These are phyloP conservation scores for Oehlia diaphana DNA, from an alignment of 192 early-diverging fungal genomes.

Conservation along the genomic window DNA sequence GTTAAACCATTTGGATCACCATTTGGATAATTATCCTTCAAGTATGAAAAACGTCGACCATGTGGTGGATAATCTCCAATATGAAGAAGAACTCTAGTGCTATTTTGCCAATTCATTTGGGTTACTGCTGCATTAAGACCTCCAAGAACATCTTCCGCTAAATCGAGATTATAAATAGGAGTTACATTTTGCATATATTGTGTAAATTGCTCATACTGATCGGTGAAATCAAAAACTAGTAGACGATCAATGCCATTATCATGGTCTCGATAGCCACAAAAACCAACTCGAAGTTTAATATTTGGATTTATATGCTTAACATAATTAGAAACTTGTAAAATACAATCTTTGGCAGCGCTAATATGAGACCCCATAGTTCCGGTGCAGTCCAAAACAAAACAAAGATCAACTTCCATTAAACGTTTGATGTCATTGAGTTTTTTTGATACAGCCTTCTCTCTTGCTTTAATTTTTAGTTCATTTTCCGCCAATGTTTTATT, in stretches of 20 bases:
- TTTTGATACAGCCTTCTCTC: neutral
- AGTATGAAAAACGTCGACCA: slow-evolving; percentile 2
- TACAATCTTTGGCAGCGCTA: slow-evolving; percentile 21
- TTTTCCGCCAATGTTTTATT: too few species aligned
- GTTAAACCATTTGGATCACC: slow-evolving; percentile 29
- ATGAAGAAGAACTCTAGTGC: slow-evolving; percentile 24
- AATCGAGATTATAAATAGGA: neutral
- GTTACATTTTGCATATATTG: neutral
- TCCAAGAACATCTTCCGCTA: slow-evolving; percentile 4
- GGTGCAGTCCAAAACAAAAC: slow-evolving; percentile 9
- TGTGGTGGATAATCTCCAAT: slow-evolving; percentile 30
- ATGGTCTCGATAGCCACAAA: slow-evolving; percentile 28
- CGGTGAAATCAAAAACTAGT: neutral
- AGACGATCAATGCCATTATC: neutral
- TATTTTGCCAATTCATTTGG: slow-evolving; percentile 14
- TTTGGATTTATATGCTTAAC: slow-evolving; percentile 1
- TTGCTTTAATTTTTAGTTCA: neutral
- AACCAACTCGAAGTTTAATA: slow-evolving; percentile 24
- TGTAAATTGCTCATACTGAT: neutral
- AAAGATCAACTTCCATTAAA: slow-evolving; percentile 2
- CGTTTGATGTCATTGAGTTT: neutral
- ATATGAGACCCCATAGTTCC: slow-evolving; percentile 2
- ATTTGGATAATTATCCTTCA: slow-evolving; percentile 18
- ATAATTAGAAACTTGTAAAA: slow-evolving; percentile 2
- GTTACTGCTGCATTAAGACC: slow-evolving; percentile 29